Base-by-base conservation (phyloP, 257 asterid genomes). In the Perilla frutescens region DNA sequence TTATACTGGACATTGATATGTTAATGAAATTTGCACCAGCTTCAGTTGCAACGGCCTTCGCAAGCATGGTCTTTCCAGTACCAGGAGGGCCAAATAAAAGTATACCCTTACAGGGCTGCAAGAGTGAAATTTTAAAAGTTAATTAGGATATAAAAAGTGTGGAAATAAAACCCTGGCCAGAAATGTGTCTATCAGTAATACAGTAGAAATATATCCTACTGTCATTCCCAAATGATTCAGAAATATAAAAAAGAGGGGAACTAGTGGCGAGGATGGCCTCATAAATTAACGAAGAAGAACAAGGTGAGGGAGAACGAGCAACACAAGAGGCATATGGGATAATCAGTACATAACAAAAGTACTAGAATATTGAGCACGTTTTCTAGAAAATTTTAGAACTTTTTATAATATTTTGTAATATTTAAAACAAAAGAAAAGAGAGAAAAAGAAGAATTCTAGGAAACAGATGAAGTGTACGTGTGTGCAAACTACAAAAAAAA, bases 11-110 rank as follows among this genome's bases (percentile, higher is more conserved):
- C 98, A 92, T 88, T 11, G 96, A 90, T 76, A 92, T 88, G 77
- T 90, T 92, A 62, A 92, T 92, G 86, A 92, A 92, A 82, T 88
- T 90, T 36, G 98, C 98, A 56, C 97, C 91, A 73, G 96, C 94
- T 81, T 92, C 96, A n/a, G 98, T 90, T 68, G 96, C 98, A 80
- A 90, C 94, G 74, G 96, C 96, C 82, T 92, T 92, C 13, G 96
- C 96, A 61, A 92, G 96, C 98, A 90, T 92, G 57, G 96, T 92
- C 78, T 92, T 90, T 60, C 96, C 96, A 31, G 98, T 90, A 75
- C 98, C 96, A 66, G 96, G 96, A 51, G 96, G 94, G 29, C 96
- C 96, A 79, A 92, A 90, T 62, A 92, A 82, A 73, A 92, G 94
- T 78, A 92, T 92, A 74, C 98, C 98, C 77, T 90, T 92, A 84